These are phyloP conservation scores for Fusarium sp. DNA, from an alignment of 2,329 filamentous ascomycete species.

Conservation along the genomic window DNA sequence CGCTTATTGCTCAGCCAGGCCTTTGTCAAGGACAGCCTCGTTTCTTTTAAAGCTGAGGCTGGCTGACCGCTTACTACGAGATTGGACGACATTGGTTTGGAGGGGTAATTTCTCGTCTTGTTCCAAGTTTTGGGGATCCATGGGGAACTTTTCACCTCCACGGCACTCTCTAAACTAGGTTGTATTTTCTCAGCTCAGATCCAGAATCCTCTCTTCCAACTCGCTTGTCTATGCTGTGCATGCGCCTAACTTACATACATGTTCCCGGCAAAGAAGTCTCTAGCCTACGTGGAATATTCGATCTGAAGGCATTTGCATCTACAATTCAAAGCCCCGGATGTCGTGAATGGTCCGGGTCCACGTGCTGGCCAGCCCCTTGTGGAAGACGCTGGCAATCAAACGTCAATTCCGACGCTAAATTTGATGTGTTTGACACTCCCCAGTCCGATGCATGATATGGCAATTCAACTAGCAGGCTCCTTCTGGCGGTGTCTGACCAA, in stretches of 20 bases:
- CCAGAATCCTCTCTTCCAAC: conserved; percentile 1
- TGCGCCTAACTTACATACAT: conserved; percentile 2
- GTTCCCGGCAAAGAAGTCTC: conserved; percentile 1
- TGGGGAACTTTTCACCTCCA: conserved; percentile 4
- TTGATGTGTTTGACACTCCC: not conserved
- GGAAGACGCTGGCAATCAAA: conserved; percentile 24
- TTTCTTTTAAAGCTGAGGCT: conserved; percentile 41
- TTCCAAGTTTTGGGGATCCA: conserved; percentile 25
- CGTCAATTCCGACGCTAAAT: conserved; percentile 28
- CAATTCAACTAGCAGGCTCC: not conserved
- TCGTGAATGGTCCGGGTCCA: conserved; percentile 10
- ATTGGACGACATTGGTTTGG: conserved; percentile 36
- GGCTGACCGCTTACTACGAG: conserved; percentile 43
- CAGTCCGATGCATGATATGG: conserved; percentile 8
- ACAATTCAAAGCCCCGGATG: not conserved
- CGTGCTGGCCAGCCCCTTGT: conserved; percentile 28
- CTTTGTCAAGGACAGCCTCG: conserved; percentile 45
- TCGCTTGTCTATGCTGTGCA: conserved; percentile 10
- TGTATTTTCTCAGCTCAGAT: conserved; percentile 1
- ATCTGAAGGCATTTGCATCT: conserved; percentile 11
- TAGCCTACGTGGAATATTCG: not conserved
- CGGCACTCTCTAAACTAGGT: conserved; percentile 11
- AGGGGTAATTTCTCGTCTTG: conserved; percentile 21
- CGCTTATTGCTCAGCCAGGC: conserved; percentile 25
- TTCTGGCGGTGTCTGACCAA: conserved; percentile 16